Base-by-base conservation (phyloP, 345 rosid species). In the Boechera stricta region DNA sequence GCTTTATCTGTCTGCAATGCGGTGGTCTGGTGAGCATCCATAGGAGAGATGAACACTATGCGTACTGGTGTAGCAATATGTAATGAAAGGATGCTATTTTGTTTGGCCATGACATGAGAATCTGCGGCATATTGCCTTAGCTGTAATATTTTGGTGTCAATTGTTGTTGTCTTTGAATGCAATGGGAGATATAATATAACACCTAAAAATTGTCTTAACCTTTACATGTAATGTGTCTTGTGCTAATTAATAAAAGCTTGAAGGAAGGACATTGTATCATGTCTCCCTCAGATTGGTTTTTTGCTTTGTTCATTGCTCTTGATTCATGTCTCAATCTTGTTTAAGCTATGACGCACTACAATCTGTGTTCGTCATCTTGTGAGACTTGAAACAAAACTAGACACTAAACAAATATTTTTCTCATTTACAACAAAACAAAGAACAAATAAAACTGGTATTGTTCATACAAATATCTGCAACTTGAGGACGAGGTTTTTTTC, bases 1-100 rank as follows among this genome's bases (percentile, higher is more conserved):
- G 96, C 85, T 96, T 91, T 80, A 86, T 91, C 36, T 93, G 98
- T 77, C 77, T 96, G 78, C 87, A 87, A 16, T 96, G 99, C 10
- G 97, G 99, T 10, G 98, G 99, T 64, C 90, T 96, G 42, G 99
- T 96, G 59, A 90, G 98, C 61, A 84, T 79, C 73, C 83, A 88
- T 72, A 93, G 98, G 26, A 90, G 80, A 84, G 99, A 96, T 28
- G 93, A 93, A 85, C 99, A 93, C 60, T 87, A 85, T 75, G 88
- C 97, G 4, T 86, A 84, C 85, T 91, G 97, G 99, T 95, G 97
- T 71, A 80, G 86, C 84, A 79, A 76, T 57, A 75, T 77, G 68
- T 89, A 72, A 87, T 47, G 35, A 51, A 57, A 4, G 11, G 10
- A 64, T 62, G 38, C 26, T 38, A 18, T 52, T 36, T 61, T 42